Evolutionary conservation across 805 yeast species (phyloP).

Genomic region (Yamadazyma tumulicola): DNA sequence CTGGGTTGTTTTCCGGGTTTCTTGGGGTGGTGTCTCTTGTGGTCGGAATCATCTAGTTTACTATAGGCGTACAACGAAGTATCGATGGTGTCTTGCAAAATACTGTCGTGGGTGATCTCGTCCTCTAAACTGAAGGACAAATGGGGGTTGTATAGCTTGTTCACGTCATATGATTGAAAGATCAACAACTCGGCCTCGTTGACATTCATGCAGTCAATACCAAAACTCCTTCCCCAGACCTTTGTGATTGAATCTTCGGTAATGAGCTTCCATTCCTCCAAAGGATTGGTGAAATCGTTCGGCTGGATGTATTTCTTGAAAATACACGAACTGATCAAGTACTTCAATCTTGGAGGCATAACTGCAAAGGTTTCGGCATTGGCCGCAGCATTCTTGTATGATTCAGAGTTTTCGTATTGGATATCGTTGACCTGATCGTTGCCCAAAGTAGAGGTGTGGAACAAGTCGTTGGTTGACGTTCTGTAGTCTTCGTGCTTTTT

Average conservation of each 20-base stretch:
- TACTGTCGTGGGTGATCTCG: slow-evolving; percentile 20
- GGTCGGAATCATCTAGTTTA: slow-evolving; percentile 9
- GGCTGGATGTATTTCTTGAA: slow-evolving; percentile 46
- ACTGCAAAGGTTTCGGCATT: slow-evolving; percentile 30
- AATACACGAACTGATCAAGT: slow-evolving; percentile 55
- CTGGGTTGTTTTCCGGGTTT: slow-evolving; percentile 2
- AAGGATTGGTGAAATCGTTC: slow-evolving; percentile 15
- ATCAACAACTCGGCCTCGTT: slow-evolving; percentile 47
- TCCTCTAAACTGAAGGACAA: slow-evolving; percentile 21
- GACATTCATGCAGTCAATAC: slow-evolving; percentile 50
- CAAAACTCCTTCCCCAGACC: slow-evolving; percentile 52
- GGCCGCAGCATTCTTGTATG: slow-evolving; percentile 22
- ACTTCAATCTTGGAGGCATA: slow-evolving; percentile 53
- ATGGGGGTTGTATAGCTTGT: slow-evolving; percentile 27
- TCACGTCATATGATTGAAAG: slow-evolving; percentile 35
- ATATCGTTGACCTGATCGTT: slow-evolving; percentile 20
- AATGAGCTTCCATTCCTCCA: slow-evolving; percentile 51
- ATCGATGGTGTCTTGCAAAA: slow-evolving; percentile 32
- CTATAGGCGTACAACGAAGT: slow-evolving; percentile 27
- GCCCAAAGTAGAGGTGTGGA: neutral
- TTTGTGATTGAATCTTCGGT: slow-evolving; percentile 57
- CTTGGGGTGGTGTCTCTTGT: neutral
- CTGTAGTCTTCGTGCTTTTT: slow-evolving; percentile 2
- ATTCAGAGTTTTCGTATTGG: slow-evolving; percentile 25
- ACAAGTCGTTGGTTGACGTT: neutral